Conservation (phyloP, 2,329 filamentous ascomycete species). For the Aspergillus brunneoviolaceus region DNA sequence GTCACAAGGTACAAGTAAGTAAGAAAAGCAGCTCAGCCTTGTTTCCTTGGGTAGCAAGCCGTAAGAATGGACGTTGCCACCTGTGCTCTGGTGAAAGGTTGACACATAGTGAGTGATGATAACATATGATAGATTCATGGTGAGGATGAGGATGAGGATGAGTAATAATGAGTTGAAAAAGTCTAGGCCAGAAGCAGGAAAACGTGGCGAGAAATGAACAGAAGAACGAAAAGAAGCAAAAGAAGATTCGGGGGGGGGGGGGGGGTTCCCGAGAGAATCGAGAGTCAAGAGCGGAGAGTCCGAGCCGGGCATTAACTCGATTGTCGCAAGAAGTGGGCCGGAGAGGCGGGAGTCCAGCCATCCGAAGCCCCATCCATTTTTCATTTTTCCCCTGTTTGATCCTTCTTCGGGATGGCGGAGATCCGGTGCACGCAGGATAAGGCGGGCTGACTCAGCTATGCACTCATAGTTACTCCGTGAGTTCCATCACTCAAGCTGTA, state of each 20-base stretch:
- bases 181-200: neutral
- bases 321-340: neutral
- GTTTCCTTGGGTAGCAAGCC: neutral
- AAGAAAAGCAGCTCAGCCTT: neutral
- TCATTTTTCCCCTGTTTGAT: neutral
- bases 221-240: neutral
- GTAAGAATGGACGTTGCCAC: neutral
- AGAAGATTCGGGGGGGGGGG: neutral
- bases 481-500: too few species aligned
- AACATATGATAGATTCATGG: neutral
- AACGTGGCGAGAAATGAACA: conserved; percentile 4
- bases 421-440: conserved; percentile 5
- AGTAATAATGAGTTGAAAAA: too few species aligned
- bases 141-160: neutral
- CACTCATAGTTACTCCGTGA: too few species aligned
- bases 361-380: conserved; percentile 16
- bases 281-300: neutral
- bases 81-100: neutral
- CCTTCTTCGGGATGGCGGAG: conserved; percentile 14
- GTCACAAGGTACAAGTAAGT: neutral
- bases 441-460: neutral
- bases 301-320: neutral
- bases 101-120: neutral
- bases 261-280: too few species aligned
- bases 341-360: conserved; percentile 21